Percentiles rank a stretch among this genome's conserved stretches.
These are phyloP conservation scores for Artemisia argyi DNA, from an alignment of 129 eudicot genomes.

Conservation along the genomic window DNA sequence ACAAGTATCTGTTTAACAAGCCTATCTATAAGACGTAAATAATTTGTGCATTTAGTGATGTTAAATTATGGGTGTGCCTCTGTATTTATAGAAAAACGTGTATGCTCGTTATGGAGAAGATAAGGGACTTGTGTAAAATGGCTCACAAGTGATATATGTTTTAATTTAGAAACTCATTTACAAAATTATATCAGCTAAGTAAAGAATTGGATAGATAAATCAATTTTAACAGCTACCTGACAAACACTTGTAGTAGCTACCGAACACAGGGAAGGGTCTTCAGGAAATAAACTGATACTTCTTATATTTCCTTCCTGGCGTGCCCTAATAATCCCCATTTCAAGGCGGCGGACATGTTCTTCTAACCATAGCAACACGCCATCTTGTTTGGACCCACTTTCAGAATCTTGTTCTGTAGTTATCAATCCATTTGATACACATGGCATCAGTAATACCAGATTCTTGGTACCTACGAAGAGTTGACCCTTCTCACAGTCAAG, in stretches of 20 bases:
- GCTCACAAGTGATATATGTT: too few relatives aligned
- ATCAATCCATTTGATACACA: constrained; percentile 69
- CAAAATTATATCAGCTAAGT: too few relatives aligned
- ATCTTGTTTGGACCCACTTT: constrained; percentile 52
- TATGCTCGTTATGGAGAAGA: too few relatives aligned
- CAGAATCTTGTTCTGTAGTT: constrained; percentile 40
- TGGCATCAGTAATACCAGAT: constrained; percentile 59
- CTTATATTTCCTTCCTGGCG: constrained; percentile 49
- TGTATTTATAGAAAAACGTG: too few relatives aligned
- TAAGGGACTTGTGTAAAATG: too few relatives aligned
- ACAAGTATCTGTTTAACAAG: too few relatives aligned
- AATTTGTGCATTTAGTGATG: too few relatives aligned
- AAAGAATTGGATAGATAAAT: neutral
- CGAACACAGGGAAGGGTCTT: constrained; percentile 60
- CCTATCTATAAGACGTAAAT: too few relatives aligned
- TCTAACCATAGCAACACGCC: constrained; percentile 83
- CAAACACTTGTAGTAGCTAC: constrained; percentile 74
- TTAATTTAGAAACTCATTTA: too few relatives aligned
- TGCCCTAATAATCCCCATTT: constrained; percentile 52
- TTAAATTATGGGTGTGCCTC: too few relatives aligned
- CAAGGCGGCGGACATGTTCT: constrained; percentile 77
- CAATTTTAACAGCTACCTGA: constrained; percentile 46
- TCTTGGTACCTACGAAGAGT: constrained; percentile 74
- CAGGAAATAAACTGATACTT: constrained; percentile 72
- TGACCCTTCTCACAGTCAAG: constrained; percentile 73